Percentiles rank a stretch among this genome's conserved stretches.
Evolutionary conservation across 2,329 filamentous ascomycete genomes (phyloP).

Genomic region (Pseudogymnoascus sp.): DNA sequence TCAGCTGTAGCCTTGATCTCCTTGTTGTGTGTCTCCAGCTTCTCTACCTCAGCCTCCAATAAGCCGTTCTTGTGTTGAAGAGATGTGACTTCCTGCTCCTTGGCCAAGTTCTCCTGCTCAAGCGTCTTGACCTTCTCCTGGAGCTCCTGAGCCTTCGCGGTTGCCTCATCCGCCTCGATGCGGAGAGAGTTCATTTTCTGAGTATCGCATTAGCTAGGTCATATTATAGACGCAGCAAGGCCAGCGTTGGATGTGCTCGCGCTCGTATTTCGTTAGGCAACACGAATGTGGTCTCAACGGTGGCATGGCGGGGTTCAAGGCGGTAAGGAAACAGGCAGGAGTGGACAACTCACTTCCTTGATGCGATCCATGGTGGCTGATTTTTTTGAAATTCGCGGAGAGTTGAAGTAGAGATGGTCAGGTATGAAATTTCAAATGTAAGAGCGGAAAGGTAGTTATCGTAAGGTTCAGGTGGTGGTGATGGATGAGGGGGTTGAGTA

Average conservation of each 20-base stretch:
- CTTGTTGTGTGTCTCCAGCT: conserved; percentile 76
- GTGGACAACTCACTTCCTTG: conserved; percentile 64
- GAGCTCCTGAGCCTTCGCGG: conserved; percentile 77
- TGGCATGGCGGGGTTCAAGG: conserved; percentile 2
- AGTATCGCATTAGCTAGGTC: not conserved
- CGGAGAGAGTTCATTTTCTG: conserved; percentile 96
- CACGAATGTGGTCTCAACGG: conserved; percentile 1
- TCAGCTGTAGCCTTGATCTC: conserved; percentile 82
- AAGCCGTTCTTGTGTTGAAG: conserved; percentile 91
- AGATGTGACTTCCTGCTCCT: conserved; percentile 97
- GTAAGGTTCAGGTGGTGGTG: conserved; percentile 8
- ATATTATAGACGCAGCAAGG: not conserved
- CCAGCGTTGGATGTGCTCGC: not conserved
- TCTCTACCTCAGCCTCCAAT: conserved; percentile 85
- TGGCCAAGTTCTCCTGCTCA: conserved; percentile 90
- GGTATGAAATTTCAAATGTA: conserved; percentile 3
- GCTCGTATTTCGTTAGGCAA: not conserved
- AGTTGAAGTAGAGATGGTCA: not conserved
- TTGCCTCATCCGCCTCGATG: conserved; percentile 82
- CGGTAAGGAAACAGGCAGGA: not conserved
- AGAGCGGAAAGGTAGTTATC: not conserved
- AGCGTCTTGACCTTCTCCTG: conserved; percentile 79
- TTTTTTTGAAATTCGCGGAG: conserved; percentile 15
- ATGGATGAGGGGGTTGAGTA: conserved; percentile 9
- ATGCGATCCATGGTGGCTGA: conserved; percentile 69